phyloP scores from a whole-genome alignment of 495 filamentous ascomycete genomes.

The Hypoxylon perforatum region DNA sequence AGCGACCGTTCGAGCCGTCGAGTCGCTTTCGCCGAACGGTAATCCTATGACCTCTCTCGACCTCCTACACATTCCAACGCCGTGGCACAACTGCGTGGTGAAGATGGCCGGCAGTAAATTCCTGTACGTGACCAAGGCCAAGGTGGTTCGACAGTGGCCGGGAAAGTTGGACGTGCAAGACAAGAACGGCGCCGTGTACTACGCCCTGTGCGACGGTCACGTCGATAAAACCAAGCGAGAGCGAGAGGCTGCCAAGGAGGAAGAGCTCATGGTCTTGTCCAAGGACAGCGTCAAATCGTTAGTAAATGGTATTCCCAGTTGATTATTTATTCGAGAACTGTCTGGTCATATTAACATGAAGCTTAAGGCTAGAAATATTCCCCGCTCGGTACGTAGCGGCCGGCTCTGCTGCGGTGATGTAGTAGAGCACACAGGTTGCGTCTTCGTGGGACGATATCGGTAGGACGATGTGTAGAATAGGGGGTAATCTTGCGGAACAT shows the following conservation, averaged over 20 bases:
- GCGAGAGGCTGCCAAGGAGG: slow-evolving; percentile 2
- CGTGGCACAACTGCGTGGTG: slow-evolving; percentile 57
- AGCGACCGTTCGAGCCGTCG: slow-evolving; percentile 35
- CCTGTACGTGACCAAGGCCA: slow-evolving; percentile 45
- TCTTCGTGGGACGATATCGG: slow-evolving; percentile 45
- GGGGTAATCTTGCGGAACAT: neutral
- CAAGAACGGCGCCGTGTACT: slow-evolving; percentile 9
- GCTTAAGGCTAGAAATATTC: slow-evolving; percentile 58
- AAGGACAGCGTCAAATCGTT: slow-evolving; percentile 15
- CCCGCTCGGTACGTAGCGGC: slow-evolving; percentile 56
- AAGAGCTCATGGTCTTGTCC: neutral
- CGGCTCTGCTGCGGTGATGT: slow-evolving; percentile 48
- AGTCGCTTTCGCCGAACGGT: slow-evolving; percentile 29
- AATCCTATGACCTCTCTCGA: slow-evolving; percentile 37
- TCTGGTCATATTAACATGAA: slow-evolving; percentile 45
- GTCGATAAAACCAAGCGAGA: neutral
- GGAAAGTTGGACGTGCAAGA: slow-evolving; percentile 20
- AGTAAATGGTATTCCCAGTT: slow-evolving; percentile 1
- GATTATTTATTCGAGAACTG: neutral
- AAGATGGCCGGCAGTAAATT: slow-evolving; percentile 43
- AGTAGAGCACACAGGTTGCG: slow-evolving; percentile 33
- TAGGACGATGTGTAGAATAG: slow-evolving; percentile 25
- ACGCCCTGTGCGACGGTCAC: slow-evolving; percentile 1
- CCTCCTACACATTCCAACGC: slow-evolving; percentile 55
- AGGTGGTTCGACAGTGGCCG: slow-evolving; percentile 34